A percentile compares a stretch with the other conserved stretches of the same genome.
Conservation (phyloP, 2,329 filamentous ascomycete genomes). For the Aspergillus glaucus region DNA sequence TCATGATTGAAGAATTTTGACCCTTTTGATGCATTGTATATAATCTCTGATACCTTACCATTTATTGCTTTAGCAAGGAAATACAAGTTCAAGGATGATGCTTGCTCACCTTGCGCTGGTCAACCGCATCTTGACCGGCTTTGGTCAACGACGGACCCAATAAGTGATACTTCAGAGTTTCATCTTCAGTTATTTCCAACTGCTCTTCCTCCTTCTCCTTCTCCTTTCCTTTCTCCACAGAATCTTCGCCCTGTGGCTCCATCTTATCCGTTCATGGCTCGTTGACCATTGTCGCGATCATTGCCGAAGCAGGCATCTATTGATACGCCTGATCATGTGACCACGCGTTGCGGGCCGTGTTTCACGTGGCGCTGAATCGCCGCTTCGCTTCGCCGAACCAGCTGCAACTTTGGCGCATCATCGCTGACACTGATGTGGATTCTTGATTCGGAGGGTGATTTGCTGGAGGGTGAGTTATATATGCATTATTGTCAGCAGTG, state of each 20-base stretch:
- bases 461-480: slow-evolving; percentile 45
- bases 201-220: background rate
- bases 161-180: slow-evolving; percentile 80
- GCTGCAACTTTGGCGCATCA: slow-evolving; percentile 1
- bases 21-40: slow-evolving; percentile 93
- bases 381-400: background rate
- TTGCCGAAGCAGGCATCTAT: slow-evolving; percentile 21
- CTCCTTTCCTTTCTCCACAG: background rate
- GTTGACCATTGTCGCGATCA: background rate
- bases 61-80: slow-evolving; percentile 2
- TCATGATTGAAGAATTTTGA: slow-evolving; percentile 96
- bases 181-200: slow-evolving; percentile 10
- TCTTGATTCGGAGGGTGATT: slow-evolving; percentile 48
- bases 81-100: background rate
- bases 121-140: slow-evolving; percentile 86
- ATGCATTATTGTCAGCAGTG: slow-evolving; percentile 29
- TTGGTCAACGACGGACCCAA: slow-evolving; percentile 89
- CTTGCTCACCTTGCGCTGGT: slow-evolving; percentile 67
- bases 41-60: slow-evolving; percentile 80
- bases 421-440: slow-evolving; percentile 53
- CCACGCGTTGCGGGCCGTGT: slow-evolving; percentile 23
- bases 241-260: slow-evolving; percentile 14
- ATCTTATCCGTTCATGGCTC: slow-evolving; percentile 14
- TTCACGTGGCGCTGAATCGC: slow-evolving; percentile 10
- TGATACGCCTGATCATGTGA: slow-evolving; percentile 29